Evolutionary conservation across 495 filamentous ascomycete species (phyloP).

Genomic region (Wilcoxina mikolae): DNA sequence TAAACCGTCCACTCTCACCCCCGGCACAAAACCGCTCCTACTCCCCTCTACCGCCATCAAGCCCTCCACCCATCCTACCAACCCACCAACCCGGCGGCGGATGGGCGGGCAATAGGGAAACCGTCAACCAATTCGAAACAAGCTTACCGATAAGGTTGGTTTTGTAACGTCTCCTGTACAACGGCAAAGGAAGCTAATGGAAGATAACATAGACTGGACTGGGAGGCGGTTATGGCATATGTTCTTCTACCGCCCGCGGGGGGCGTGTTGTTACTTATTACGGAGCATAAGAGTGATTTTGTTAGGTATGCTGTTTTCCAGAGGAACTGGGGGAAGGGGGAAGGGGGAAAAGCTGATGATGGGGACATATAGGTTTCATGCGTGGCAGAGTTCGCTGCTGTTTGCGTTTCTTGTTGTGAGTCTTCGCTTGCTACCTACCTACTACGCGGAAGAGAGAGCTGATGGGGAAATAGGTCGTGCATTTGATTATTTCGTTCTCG

Average conservation of each 20-base stretch:
- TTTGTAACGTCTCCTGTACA: not conserved
- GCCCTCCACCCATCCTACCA: slow-evolving; percentile 30
- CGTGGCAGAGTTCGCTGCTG: slow-evolving; percentile 82
- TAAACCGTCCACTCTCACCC: slow-evolving; percentile 57
- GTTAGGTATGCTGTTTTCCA: slow-evolving; percentile 52
- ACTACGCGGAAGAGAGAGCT: slow-evolving; percentile 4
- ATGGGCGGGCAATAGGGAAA: slow-evolving; percentile 30
- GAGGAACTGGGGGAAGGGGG: not conserved
- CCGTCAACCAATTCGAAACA: slow-evolving; percentile 52
- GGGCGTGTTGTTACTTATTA: slow-evolving; percentile 63
- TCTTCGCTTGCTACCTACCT: slow-evolving; percentile 9
- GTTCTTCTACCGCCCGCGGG: slow-evolving; percentile 74
- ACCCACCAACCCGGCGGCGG: slow-evolving; percentile 24
- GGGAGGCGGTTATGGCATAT: slow-evolving; percentile 87
- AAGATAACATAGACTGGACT: slow-evolving; percentile 36
- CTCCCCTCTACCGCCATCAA: slow-evolving; percentile 29
- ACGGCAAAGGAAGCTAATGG: not conserved
- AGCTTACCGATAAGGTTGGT: slow-evolving; percentile 45
- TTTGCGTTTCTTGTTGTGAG: slow-evolving; percentile 71
- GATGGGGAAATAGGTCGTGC: slow-evolving; percentile 40
- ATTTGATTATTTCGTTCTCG: slow-evolving; percentile 75
- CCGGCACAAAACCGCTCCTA: slow-evolving; percentile 33
- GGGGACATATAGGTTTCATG: slow-evolving; percentile 58
- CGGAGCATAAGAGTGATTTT: slow-evolving; percentile 92
- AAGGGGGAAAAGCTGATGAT: slow-evolving; percentile 9